Percentiles rank a stretch among this genome's conserved stretches.
phyloP scores from a whole-genome alignment of 768 basidiomycete genomes.

The Epithele typhae region DNA sequence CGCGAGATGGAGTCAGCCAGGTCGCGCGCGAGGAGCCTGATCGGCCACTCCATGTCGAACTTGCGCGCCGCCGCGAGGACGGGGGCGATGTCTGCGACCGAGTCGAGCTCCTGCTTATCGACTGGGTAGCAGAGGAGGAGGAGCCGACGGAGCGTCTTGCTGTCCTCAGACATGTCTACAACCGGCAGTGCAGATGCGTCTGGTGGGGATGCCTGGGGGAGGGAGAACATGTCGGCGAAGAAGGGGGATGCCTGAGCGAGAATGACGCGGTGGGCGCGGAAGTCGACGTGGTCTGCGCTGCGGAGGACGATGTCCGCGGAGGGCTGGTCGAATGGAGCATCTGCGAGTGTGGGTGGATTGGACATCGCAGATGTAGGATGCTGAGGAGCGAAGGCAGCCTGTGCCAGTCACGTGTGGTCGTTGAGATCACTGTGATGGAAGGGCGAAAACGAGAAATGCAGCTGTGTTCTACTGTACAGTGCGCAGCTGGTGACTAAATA shows the following conservation, averaged over 20 bases:
- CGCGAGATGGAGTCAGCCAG: too few species aligned
- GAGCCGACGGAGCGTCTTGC: conserved; percentile 5
- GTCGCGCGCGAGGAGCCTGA: background rate
- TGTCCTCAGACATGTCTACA: conserved; percentile 2
- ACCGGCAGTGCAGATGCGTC: background rate
- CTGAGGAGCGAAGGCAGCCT: too few species aligned
- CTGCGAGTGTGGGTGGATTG: too few species aligned
- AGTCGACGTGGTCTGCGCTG: conserved; percentile 45
- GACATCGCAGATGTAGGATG: too few species aligned
- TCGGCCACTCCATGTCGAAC: conserved; percentile 5
- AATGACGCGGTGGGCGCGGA: conserved; percentile 47
- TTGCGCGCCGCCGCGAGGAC: conserved; percentile 6
- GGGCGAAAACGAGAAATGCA: too few species aligned
- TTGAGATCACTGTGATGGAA: too few species aligned
- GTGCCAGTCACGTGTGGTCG: too few species aligned
- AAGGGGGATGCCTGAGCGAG: conserved; percentile 52
- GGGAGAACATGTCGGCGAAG: conserved; percentile 53
- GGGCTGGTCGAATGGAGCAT: conserved; percentile 6
- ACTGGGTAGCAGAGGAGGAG: conserved; percentile 9
- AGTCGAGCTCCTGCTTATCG: background rate
- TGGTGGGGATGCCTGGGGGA: too few species aligned
- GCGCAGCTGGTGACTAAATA: too few species aligned
- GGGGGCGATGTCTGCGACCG: background rate
- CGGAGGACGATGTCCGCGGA: conserved; percentile 44
- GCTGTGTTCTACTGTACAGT: too few species aligned